Evolutionary conservation across 2,329 filamentous ascomycete species (phyloP).

Genomic region (Biscogniauxia sp.): DNA sequence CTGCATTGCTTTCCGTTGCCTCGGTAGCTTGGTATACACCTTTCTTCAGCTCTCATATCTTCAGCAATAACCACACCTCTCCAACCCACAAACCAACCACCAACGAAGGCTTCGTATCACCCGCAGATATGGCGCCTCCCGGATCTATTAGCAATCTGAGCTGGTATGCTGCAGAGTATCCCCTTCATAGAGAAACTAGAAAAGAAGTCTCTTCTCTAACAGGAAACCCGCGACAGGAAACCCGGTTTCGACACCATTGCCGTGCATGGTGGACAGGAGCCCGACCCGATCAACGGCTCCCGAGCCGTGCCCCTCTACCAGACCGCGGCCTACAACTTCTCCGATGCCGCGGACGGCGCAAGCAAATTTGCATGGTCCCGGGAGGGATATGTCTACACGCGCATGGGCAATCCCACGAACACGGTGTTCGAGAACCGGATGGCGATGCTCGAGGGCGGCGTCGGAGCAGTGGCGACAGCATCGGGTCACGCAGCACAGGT

Average conservation of each 20-base stretch:
- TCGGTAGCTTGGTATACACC: neutral
- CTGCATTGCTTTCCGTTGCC: neutral
- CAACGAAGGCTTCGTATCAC: neutral
- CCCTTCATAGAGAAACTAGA: neutral
- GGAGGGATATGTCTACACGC: conserved; percentile 38
- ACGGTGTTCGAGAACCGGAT: conserved; percentile 38
- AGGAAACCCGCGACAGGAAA: conserved; percentile 20
- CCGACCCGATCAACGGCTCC: conserved; percentile 31
- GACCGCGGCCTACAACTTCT: conserved; percentile 34
- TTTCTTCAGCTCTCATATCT: neutral
- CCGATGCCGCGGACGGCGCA: conserved; percentile 38
- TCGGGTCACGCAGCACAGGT: conserved; percentile 36
- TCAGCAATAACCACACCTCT: neutral
- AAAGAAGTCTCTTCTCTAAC: conserved; percentile 14
- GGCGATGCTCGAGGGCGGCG: conserved; percentile 38
- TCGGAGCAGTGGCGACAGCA: conserved; percentile 37
- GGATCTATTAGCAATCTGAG: conserved; percentile 33
- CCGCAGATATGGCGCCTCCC: conserved; percentile 27
- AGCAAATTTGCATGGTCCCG: conserved; percentile 36
- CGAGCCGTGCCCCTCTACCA: conserved; percentile 31
- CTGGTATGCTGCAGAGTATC: conserved; percentile 25
- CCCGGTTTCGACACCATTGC: conserved; percentile 30
- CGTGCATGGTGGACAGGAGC: conserved; percentile 33
- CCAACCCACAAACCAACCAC: too few species aligned
- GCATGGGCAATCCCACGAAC: conserved; percentile 38